These are phyloP conservation scores for Gracilariopsis chorda DNA, from an alignment of 23 red algal genomes.

Conservation along the genomic window DNA sequence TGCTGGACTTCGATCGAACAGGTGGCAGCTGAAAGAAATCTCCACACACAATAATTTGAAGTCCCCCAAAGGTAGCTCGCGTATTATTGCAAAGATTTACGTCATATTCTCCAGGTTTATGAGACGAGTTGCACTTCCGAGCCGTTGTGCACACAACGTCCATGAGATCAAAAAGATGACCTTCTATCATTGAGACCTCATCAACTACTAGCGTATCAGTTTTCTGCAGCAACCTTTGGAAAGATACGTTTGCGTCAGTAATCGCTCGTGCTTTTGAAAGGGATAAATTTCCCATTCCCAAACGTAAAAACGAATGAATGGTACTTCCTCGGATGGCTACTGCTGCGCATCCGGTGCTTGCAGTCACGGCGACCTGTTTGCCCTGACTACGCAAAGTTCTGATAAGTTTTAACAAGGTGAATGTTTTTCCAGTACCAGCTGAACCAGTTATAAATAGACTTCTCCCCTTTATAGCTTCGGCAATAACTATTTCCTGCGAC, in stretches of 20 bases:
- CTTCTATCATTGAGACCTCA: conserved; percentile 48
- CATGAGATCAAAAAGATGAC: conserved; percentile 5
- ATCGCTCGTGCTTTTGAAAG: background rate
- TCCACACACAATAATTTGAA: conserved; percentile 34
- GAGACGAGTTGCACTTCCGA: too few relatives aligned
- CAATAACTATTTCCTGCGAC: too few relatives aligned
- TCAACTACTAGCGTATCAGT: conserved; percentile 18
- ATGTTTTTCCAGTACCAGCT: conserved; percentile 38
- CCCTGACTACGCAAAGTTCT: background rate
- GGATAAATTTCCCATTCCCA: background rate
- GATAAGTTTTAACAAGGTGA: background rate
- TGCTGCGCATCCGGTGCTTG: conserved; percentile 32
- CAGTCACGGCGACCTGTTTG: conserved; percentile 26
- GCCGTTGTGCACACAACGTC: background rate
- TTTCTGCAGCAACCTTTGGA: background rate
- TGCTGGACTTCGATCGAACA: background rate
- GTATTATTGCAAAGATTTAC: too few relatives aligned
- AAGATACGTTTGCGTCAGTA: background rate
- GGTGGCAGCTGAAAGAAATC: conserved; percentile 58
- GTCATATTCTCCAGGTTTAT: too few relatives aligned
- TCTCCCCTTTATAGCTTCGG: too few relatives aligned
- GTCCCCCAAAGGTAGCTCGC: conserved; percentile 55
- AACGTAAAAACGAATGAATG: conserved; percentile 20
- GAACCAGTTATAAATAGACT: conserved; percentile 41
- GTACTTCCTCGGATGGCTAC: conserved; percentile 26